These are phyloP conservation scores for Brassica nigra DNA, from an alignment of 345 rosid genomes.

Conservation along the genomic window DNA sequence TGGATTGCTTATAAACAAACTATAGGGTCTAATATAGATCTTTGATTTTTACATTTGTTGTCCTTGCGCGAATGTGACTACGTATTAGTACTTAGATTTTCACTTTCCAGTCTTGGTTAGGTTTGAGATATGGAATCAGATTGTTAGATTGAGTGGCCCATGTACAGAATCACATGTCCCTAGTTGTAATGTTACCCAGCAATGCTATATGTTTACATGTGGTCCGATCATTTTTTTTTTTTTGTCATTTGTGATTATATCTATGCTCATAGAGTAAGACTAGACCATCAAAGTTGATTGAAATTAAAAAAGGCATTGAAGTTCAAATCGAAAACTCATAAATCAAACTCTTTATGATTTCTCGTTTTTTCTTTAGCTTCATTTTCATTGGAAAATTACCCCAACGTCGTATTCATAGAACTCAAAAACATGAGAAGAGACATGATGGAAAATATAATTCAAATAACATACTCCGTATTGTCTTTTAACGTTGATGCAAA, in stretches of 20 bases:
- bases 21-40: slow-evolving; percentile 14
- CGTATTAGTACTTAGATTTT: neutral
- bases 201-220: neutral
- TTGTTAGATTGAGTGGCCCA: neutral
- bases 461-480: too few relatives aligned
- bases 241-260: neutral
- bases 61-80: slow-evolving; percentile 1
- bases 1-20: neutral
- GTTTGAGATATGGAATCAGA: slow-evolving; percentile 81
- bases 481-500: neutral
- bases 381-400: neutral
- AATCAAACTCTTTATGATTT: neutral
- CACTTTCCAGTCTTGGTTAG: slow-evolving; percentile 37
- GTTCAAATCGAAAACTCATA: neutral
- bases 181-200: neutral
- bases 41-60: neutral
- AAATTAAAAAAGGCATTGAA: neutral
- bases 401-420: neutral
- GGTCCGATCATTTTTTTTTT: neutral
- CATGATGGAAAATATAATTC: neutral
- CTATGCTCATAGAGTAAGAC: neutral
- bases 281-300: neutral
- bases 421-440: neutral
- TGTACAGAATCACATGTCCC: neutral
- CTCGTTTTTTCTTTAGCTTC: neutral